Evolutionary conservation across 108 stramenopile species (phyloP), one percentile per base, ranked within the genome.

Genomic region (Discostella stelligeroides): DNA sequence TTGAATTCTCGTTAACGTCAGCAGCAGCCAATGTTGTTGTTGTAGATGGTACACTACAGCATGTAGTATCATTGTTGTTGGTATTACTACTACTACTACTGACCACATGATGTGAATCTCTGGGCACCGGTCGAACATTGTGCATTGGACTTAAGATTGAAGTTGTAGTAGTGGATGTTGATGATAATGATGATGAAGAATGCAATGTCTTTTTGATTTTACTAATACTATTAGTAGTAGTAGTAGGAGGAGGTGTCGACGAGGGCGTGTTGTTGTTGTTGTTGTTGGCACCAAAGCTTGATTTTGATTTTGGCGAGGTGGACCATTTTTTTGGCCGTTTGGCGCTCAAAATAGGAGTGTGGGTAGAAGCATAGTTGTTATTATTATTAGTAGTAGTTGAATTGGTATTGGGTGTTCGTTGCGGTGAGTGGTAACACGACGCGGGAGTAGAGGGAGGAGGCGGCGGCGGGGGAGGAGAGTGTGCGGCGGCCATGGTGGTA

Each of bases 321-420:
- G 14, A 14, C 54, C 28, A 55, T 27, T 55, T 55, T 29, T 27
- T 29, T 10, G 86, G 86, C 2, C 89, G 70, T 50, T 88, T 87
- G 59, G 80, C 81, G 14, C 83, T 84, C 7, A 86, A 84, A 60
- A 90, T 90, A 20, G 89, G 89, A 1, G 89, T 88, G 62, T 87
- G 56, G 34, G 83, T 83, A 11, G 67, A 70, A 9, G 84, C 82
- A 62, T 86, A 85, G 6, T 34, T 34, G 6, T 34, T 34, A 5
- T 3, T 5, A 34, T 34, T 34, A 34, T 34, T 34, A 5, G 34
- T 5, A 6, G 34, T 34, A 6, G 34, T 5, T 34, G 34, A 5
- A 6, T 78, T 70, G 66, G 66, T 34, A 6, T 78, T 70, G 66
- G 66, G 40, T 45, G 13, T 45, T n/a, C 43, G 43, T n/a, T 45